phyloP scores from a whole-genome alignment of 768 basidiomycete species.

The Termitomyces titanicus region DNA sequence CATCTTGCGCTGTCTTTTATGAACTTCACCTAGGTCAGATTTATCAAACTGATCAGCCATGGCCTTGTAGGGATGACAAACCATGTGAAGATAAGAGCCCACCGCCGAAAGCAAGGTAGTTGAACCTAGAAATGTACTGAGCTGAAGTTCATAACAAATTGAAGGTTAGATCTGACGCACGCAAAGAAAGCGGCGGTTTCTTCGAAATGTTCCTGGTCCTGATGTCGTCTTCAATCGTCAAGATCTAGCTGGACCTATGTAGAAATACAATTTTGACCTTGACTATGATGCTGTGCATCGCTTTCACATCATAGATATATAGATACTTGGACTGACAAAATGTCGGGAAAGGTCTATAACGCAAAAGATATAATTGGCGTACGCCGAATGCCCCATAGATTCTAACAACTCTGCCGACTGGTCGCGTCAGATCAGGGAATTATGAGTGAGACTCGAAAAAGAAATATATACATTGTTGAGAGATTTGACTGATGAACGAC shows the following conservation, averaged over 20 bases:
- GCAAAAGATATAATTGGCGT: neutral
- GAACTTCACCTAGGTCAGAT: slow-evolving; percentile 11
- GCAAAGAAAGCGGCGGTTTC: slow-evolving; percentile 10
- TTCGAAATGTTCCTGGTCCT: slow-evolving; percentile 13
- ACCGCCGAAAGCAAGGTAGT: slow-evolving; percentile 8
- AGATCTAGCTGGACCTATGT: too few relatives aligned
- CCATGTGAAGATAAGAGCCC: slow-evolving; percentile 12
- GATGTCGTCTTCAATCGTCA: neutral
- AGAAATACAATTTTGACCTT: slow-evolving; percentile 2
- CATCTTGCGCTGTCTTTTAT: slow-evolving; percentile 30
- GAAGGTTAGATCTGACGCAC: neutral
- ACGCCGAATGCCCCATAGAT: slow-evolving; percentile 18
- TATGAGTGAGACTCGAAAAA: neutral
- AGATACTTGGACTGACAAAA: neutral
- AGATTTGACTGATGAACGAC: slow-evolving; percentile 12
- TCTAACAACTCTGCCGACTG: slow-evolving; percentile 17
- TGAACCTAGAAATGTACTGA: neutral
- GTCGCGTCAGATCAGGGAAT: neutral
- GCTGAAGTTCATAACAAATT: neutral
- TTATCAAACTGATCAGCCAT: neutral
- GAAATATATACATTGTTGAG: slow-evolving; percentile 9
- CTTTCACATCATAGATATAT: slow-evolving; percentile 12
- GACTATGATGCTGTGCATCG: slow-evolving; percentile 9
- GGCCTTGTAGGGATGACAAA: neutral
- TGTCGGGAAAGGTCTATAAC: neutral